phyloP scores from a whole-genome alignment of 116 monocot genomes.

The Phalaenopsis hybrid region DNA sequence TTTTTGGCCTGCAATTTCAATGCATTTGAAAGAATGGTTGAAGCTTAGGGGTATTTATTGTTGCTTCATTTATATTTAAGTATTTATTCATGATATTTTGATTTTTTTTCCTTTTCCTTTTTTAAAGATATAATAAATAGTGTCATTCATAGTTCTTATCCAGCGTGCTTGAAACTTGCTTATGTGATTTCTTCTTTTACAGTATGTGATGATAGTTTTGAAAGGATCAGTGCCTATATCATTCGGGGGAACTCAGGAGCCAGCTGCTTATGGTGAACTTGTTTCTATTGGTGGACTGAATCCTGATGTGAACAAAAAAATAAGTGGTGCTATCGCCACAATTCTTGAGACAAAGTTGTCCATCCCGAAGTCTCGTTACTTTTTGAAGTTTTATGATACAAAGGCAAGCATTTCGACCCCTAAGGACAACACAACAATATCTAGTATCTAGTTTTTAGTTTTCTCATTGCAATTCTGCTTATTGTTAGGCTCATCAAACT shows the following conservation, averaged over 20 bases:
- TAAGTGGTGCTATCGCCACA: conserved; percentile 61
- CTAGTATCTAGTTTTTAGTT: conserved; percentile 1
- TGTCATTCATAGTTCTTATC: neutral
- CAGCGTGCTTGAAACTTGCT: neutral
- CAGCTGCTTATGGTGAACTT: conserved; percentile 84
- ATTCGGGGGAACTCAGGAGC: conserved; percentile 74
- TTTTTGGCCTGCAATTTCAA: neutral
- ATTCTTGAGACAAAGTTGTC: conserved; percentile 67
- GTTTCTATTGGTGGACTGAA: conserved; percentile 88
- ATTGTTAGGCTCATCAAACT: conserved; percentile 60
- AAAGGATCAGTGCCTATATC: conserved; percentile 83
- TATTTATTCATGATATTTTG: neutral
- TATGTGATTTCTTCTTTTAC: conserved; percentile 3
- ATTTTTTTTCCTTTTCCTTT: too few relatives aligned
- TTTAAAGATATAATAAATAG: neutral
- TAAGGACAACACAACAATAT: neutral
- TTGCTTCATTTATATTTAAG: neutral
- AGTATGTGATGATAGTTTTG: conserved; percentile 95
- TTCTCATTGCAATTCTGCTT: conserved; percentile 48
- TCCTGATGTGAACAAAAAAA: conserved; percentile 73
- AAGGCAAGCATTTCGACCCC: conserved; percentile 43
- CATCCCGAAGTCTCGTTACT: conserved; percentile 78
- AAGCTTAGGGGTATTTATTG: neutral
- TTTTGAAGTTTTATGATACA: conserved; percentile 79
- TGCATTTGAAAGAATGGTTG: neutral